These are phyloP conservation scores for Rhizopogon vulgaris DNA, from an alignment of 768 basidiomycete species.

Conservation along the genomic window DNA sequence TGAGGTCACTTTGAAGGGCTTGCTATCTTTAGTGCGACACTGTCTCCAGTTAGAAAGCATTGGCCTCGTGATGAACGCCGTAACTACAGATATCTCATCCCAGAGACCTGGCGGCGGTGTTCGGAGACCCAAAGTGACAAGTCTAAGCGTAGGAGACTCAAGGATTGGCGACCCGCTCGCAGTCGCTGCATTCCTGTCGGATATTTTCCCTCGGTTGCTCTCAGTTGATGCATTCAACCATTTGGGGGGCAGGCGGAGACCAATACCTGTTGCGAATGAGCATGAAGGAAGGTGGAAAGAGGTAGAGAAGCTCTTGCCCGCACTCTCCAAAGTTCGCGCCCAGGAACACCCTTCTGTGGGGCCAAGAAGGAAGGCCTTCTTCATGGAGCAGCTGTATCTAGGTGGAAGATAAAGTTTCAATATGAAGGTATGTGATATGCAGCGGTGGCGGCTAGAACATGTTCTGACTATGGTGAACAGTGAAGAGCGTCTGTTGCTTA, in stretches of 20 bases:
- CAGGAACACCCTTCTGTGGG: neutral
- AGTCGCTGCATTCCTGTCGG: conserved; percentile 1
- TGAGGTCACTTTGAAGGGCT: conserved; percentile 1
- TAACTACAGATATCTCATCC: conserved; percentile 1
- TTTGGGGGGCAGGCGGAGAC: neutral
- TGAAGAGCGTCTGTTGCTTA: neutral
- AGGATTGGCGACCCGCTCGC: neutral
- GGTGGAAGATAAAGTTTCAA: neutral
- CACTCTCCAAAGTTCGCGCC: neutral
- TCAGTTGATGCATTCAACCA: neutral
- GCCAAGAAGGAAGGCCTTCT: neutral
- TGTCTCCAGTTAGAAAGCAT: conserved; percentile 1
- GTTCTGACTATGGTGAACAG: neutral
- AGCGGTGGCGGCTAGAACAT: neutral
- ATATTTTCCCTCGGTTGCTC: neutral
- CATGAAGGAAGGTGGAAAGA: conserved; percentile 1
- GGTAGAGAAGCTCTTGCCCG: neutral
- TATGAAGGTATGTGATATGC: neutral
- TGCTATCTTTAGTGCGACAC: conserved; percentile 3
- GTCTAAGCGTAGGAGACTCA: conserved; percentile 1
- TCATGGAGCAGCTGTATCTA: neutral
- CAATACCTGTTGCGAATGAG: neutral
- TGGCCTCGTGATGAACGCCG: conserved; percentile 1
- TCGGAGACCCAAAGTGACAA: neutral
- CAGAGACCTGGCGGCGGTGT: neutral